A percentile compares a stretch with the other conserved stretches of the same genome.
Evolutionary conservation across 169 alveolate species (phyloP).

Genomic region (Cryptosporidium felis): DNA sequence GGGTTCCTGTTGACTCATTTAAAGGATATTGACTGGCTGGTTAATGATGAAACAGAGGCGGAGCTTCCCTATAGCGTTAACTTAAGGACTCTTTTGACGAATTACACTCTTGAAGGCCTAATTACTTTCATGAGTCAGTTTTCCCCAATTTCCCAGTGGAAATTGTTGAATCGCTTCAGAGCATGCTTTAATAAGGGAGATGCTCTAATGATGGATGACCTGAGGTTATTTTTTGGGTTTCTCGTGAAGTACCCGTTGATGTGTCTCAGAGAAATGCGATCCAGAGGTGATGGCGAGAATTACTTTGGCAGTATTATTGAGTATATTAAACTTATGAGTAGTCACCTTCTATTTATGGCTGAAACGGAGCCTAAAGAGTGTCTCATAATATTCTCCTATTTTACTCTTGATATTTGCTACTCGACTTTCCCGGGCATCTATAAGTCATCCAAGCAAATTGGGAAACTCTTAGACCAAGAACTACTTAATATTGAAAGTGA

Average conservation of each 20-base stretch:
- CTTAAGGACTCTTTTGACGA: background rate
- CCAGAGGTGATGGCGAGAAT: background rate
- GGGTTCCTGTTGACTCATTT: too few relatives aligned
- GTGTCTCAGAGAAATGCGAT: background rate
- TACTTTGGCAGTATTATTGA: background rate
- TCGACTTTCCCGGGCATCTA: conserved; percentile 34
- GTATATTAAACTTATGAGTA: conserved; percentile 34
- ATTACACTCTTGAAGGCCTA: background rate
- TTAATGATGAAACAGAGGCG: conserved; percentile 17
- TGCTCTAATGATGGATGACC: conserved; percentile 35
- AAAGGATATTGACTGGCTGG: conserved; percentile 27
- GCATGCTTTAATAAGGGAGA: conserved; percentile 52
- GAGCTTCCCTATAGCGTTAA: conserved; percentile 30
- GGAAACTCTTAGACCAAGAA: conserved; percentile 1
- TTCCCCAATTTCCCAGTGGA: conserved; percentile 64
- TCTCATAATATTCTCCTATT: conserved; percentile 23
- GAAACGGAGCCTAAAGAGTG: conserved; percentile 38
- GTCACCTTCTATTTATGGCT: conserved; percentile 37
- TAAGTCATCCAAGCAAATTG: background rate
- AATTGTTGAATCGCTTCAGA: conserved; percentile 33
- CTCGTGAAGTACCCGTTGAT: conserved; percentile 27
- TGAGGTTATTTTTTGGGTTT: conserved; percentile 36
- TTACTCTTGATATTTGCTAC: conserved; percentile 48
- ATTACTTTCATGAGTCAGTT: conserved; percentile 12
- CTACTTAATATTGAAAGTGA: conserved; percentile 21